Conservation (phyloP, 2,329 filamentous ascomycete genomes). For the Aspergillus hortae region DNA sequence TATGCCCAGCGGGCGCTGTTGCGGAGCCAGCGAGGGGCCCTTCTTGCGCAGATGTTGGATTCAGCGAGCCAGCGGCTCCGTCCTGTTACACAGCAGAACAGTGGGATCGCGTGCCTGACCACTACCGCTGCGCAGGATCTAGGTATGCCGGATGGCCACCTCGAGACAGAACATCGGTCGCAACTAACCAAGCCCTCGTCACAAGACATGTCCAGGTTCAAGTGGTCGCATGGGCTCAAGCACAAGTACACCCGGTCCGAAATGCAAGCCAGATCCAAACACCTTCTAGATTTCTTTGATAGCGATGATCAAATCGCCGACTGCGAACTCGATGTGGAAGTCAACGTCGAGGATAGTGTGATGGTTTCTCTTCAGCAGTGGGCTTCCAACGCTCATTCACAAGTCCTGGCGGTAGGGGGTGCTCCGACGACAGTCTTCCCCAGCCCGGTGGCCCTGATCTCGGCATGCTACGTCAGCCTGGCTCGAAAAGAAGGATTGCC, state of each 20-base stretch:
- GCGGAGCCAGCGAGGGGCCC: constrained; percentile 20
- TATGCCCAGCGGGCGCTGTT: constrained; percentile 26
- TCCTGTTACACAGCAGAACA: constrained; percentile 22
- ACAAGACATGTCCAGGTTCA: constrained; percentile 25
- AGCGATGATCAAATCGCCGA: constrained; percentile 32
- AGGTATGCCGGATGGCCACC: constrained; percentile 21
- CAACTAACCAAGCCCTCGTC: constrained; percentile 12
- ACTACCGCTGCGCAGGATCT: constrained; percentile 27
- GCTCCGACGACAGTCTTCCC: constrained; percentile 22
- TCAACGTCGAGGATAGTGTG: constrained; percentile 24
- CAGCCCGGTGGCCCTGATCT: constrained; percentile 29
- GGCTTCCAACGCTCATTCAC: constrained; percentile 30
- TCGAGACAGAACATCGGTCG: constrained; percentile 6
- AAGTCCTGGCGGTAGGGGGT: constrained; percentile 31
- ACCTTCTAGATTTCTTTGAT: constrained; percentile 35
- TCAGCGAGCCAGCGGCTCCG: constrained; percentile 22
- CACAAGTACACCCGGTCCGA: constrained; percentile 32
- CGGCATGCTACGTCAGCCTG: constrained; percentile 30
- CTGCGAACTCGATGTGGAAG: constrained; percentile 24
- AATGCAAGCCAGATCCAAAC: constrained; percentile 31
- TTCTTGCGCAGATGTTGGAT: constrained; percentile 25
- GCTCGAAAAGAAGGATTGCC: constrained; percentile 30
- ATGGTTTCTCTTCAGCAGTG: constrained; percentile 32
- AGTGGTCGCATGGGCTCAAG: constrained; percentile 29
- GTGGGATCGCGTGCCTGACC: constrained; percentile 31